A percentile compares a stretch with the other conserved stretches of the same genome.
phyloP scores from a whole-genome alignment of 1,284 basidiomycete species.

The Mrakiaceae sp. region DNA sequence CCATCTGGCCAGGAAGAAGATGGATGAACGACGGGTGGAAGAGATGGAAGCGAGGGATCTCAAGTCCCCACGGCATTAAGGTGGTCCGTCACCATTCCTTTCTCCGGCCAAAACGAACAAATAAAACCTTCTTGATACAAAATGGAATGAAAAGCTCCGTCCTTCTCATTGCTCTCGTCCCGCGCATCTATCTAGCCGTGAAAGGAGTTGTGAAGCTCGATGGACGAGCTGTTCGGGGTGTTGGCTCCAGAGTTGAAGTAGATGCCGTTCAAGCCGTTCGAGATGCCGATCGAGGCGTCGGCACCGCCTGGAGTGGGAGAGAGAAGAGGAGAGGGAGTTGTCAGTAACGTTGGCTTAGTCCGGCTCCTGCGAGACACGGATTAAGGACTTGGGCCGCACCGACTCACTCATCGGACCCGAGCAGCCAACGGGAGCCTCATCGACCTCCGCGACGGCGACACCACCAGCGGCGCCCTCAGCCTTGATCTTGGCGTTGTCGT shows the following conservation, averaged over 20 bases:
- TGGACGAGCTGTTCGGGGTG: constrained; percentile 26
- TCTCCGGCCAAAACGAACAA: no score
- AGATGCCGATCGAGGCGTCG: constrained; percentile 33
- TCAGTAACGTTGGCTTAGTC: neutral
- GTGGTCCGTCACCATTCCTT: no score
- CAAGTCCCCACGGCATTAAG: no score
- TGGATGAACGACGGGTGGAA: no score
- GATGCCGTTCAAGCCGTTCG: constrained; percentile 35
- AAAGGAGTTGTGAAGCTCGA: constrained; percentile 37
- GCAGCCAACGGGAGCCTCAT: constrained; percentile 26
- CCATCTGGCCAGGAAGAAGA: no score
- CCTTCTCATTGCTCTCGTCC: no score
- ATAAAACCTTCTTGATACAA: no score
- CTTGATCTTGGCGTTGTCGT: constrained; percentile 66
- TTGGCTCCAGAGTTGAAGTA: constrained; percentile 21
- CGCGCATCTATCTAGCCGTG: constrained; percentile 14
- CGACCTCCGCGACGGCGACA: constrained; percentile 21
- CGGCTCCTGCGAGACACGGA: neutral
- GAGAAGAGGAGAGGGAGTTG: neutral
- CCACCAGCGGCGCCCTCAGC: constrained; percentile 19
- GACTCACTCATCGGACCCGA: constrained; percentile 34
- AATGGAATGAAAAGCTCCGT: no score
- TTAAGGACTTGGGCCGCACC: neutral
- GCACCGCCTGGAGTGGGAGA: constrained; percentile 26
- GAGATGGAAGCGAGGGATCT: no score